phyloP scores from a whole-genome alignment of 129 eudicot species.

The Ambrosia trifida region DNA sequence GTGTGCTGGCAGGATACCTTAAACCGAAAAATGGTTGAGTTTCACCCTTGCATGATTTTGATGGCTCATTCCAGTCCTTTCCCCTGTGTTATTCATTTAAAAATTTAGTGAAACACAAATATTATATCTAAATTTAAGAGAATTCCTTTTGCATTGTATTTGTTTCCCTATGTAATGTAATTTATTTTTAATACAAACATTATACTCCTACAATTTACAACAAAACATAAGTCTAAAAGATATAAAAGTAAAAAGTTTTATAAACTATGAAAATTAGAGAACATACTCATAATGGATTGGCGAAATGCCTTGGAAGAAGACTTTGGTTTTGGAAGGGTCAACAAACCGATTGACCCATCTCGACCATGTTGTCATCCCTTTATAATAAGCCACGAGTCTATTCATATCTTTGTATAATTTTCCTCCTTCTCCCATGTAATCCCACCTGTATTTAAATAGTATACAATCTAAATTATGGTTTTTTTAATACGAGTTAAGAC shows the following conservation, averaged over 20 bases:
- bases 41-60: conserved; percentile 60
- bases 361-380: conserved; percentile 85
- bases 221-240: too few relatives aligned
- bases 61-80: conserved; percentile 77
- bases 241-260: background rate
- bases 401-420: conserved; percentile 70
- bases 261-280: background rate
- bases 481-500: background rate
- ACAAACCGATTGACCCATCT: conserved; percentile 71
- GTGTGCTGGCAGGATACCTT: conserved; percentile 72
- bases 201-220: too few relatives aligned
- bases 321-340: conserved; percentile 72
- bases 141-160: too few relatives aligned
- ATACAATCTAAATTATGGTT: background rate
- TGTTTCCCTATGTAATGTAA: too few relatives aligned
- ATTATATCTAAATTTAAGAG: too few relatives aligned
- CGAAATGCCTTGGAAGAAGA: conserved; percentile 74
- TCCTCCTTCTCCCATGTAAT: conserved; percentile 66
- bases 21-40: conserved; percentile 62
- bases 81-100: conserved; percentile 44
- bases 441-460: conserved; percentile 49
- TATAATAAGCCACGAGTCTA: conserved; percentile 62
- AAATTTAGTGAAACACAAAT: too few relatives aligned
- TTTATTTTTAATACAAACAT: too few relatives aligned
- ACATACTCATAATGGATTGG: conserved; percentile 74